These are phyloP conservation scores for Dissoconium aciculare DNA, from an alignment of 2,329 filamentous ascomycete species.

Conservation along the genomic window DNA sequence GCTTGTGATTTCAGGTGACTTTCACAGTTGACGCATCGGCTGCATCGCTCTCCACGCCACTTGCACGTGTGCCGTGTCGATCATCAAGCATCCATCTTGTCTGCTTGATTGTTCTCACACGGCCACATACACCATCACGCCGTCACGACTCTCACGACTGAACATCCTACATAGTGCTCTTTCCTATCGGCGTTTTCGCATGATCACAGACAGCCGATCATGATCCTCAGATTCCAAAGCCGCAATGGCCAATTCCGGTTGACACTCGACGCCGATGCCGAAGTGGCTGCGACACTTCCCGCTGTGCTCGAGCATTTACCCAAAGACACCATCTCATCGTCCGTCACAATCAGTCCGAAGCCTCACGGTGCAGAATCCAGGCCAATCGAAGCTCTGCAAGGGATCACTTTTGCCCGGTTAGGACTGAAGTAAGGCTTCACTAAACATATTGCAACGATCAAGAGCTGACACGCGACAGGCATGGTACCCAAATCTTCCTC, in stretches of 20 bases:
- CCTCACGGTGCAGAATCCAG: constrained; percentile 45
- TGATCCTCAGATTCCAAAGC: constrained; percentile 77
- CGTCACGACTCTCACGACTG: too few relatives aligned
- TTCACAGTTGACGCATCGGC: too few relatives aligned
- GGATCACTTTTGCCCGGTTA: constrained; percentile 42
- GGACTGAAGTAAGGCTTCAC: constrained; percentile 40
- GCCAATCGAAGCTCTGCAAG: constrained; percentile 36
- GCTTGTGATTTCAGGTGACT: too few relatives aligned
- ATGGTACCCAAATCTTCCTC: constrained; percentile 84
- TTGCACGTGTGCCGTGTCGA: too few relatives aligned
- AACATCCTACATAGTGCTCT: too few relatives aligned
- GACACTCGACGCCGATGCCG: constrained; percentile 56
- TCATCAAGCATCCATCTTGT: too few relatives aligned
- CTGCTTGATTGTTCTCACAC: too few relatives aligned
- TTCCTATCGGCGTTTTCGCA: too few relatives aligned
- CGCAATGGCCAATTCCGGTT: constrained; percentile 87
- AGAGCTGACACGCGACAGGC: constrained; percentile 22
- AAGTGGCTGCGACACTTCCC: constrained; percentile 46
- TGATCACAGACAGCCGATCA: constrained; percentile 29
- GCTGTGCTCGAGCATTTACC: constrained; percentile 48
- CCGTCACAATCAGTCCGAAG: constrained; percentile 44
- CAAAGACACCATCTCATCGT: constrained; percentile 37
- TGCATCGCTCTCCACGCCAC: too few relatives aligned
- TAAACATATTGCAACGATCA: too few relatives aligned
- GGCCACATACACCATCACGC: too few relatives aligned